Evolutionary conservation across 2,329 filamentous ascomycete genomes (phyloP).

Genomic region (Cladophialophora chaetospira): DNA sequence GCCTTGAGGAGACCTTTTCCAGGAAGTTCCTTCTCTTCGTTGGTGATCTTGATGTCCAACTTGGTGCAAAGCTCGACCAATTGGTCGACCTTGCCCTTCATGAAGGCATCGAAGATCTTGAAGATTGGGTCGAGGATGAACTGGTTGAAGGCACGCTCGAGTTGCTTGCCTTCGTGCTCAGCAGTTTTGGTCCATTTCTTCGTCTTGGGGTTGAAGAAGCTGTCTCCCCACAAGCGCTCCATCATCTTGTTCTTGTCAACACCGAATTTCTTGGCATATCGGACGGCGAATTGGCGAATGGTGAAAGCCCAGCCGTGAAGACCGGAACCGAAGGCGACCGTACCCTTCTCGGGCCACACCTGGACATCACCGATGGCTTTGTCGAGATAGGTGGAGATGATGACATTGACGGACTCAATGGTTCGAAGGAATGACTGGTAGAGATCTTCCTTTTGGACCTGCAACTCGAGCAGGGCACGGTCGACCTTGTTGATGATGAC

Average conservation of each 20-base stretch:
- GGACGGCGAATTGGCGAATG: conserved; percentile 91
- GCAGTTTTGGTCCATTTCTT: conserved; percentile 98
- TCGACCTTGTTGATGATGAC: conserved; percentile 99
- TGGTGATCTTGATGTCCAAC: conserved; percentile 87
- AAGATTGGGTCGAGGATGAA: conserved; percentile 99
- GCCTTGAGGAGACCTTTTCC: conserved; percentile 98
- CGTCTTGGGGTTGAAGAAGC: conserved; percentile 99
- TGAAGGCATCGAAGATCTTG: conserved; percentile 94
- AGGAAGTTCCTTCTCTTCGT: conserved; percentile 88
- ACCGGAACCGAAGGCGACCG: conserved; percentile 98
- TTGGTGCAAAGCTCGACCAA: conserved; percentile 80
- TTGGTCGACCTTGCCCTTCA: conserved; percentile 99
- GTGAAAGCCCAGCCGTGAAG: conserved; percentile 99
- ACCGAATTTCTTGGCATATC: conserved; percentile 99
- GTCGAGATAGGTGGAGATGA: conserved; percentile 99
- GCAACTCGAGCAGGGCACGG: conserved; percentile 97
- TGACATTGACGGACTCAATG: conserved; percentile 99
- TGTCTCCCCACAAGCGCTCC: conserved; percentile 99
- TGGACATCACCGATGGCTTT: conserved; percentile 96
- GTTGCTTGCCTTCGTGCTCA: conserved; percentile 78
- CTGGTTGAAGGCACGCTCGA: conserved; percentile 99
- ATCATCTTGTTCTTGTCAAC: conserved; percentile 99
- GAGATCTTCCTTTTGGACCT: conserved; percentile 97
- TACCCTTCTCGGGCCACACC: conserved; percentile 97
- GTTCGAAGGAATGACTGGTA: conserved; percentile 99